phyloP scores from a whole-genome alignment of 345 rosid genomes.

The Odontarrhena argentea region DNA sequence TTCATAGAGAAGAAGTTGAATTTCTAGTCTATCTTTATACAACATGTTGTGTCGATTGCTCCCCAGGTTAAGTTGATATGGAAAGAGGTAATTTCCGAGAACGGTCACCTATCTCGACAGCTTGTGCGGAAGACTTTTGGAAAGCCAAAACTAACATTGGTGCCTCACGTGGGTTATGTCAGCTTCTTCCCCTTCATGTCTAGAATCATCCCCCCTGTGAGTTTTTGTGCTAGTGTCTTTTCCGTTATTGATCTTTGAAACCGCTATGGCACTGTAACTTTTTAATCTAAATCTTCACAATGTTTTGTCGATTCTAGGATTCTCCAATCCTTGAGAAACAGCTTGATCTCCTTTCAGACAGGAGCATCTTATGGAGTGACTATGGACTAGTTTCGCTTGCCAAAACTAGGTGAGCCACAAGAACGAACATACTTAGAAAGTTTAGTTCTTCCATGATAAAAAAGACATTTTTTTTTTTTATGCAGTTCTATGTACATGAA shows the following conservation, averaged over 20 bases:
- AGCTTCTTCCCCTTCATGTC: slow-evolving; percentile 93
- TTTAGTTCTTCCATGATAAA: neutral
- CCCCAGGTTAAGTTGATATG: slow-evolving; percentile 77
- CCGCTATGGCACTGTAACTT: neutral
- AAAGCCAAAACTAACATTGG: slow-evolving; percentile 65
- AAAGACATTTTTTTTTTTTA: slow-evolving; percentile 21
- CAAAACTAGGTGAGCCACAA: slow-evolving; percentile 68
- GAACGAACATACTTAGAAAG: neutral
- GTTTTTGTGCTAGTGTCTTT: slow-evolving; percentile 37
- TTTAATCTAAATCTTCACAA: slow-evolving; percentile 4
- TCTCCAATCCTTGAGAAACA: slow-evolving; percentile 93
- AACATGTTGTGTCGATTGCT: slow-evolving; percentile 12
- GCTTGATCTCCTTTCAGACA: slow-evolving; percentile 80
- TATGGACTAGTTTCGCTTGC: slow-evolving; percentile 92
- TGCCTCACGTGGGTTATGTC: slow-evolving; percentile 90
- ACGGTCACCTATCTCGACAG: slow-evolving; percentile 60
- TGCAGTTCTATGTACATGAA: slow-evolving; percentile 89
- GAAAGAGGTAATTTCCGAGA: slow-evolving; percentile 62
- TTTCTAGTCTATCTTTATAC: slow-evolving; percentile 10
- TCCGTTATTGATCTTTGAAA: slow-evolving; percentile 17
- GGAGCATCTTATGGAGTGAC: slow-evolving; percentile 76
- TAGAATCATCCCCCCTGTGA: slow-evolving; percentile 86
- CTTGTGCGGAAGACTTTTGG: slow-evolving; percentile 72
- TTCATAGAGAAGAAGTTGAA: slow-evolving; percentile 11
- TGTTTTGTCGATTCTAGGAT: slow-evolving; percentile 47